Percentiles rank a stretch among this genome's conserved stretches.
Conservation (phyloP, 2,329 filamentous ascomycete genomes). For the Venturia nashicola region DNA sequence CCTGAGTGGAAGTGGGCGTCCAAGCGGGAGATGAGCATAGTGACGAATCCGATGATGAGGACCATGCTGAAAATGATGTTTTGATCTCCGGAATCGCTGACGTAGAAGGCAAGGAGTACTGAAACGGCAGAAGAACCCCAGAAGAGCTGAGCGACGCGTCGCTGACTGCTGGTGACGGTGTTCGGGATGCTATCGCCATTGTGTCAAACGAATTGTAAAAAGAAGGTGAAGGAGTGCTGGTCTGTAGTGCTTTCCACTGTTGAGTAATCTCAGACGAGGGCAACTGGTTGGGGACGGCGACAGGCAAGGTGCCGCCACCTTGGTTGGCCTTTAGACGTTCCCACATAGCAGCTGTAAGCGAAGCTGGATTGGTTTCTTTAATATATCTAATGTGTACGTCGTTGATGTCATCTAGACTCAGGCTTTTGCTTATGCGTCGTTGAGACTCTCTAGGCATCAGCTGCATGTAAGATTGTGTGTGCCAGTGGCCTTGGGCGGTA, state of each 20-base stretch:
- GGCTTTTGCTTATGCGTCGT: background rate
- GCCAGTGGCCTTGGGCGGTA: background rate
- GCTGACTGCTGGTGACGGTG: background rate
- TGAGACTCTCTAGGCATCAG: background rate
- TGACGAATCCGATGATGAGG: background rate
- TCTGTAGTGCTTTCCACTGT: background rate
- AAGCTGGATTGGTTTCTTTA: background rate
- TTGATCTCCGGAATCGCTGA: background rate
- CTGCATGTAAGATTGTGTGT: background rate
- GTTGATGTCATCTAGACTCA: background rate
- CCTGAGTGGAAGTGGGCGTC: background rate
- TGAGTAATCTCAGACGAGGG: background rate
- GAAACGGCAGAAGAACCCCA: background rate
- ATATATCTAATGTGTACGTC: background rate
- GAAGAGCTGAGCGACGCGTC: background rate
- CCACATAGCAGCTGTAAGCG: background rate
- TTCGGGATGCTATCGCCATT: background rate
- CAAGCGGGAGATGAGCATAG: background rate
- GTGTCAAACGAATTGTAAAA: background rate
- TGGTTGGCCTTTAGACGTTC: background rate
- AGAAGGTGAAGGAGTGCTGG: background rate
- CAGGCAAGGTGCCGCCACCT: background rate
- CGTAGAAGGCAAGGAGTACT: background rate
- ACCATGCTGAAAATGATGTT: background rate
- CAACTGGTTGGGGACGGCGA: background rate